Evolutionary conservation across 768 basidiomycete species (phyloP), one percentile per base, ranked within the genome.

Genomic region (Dentipellis fragilis): DNA sequence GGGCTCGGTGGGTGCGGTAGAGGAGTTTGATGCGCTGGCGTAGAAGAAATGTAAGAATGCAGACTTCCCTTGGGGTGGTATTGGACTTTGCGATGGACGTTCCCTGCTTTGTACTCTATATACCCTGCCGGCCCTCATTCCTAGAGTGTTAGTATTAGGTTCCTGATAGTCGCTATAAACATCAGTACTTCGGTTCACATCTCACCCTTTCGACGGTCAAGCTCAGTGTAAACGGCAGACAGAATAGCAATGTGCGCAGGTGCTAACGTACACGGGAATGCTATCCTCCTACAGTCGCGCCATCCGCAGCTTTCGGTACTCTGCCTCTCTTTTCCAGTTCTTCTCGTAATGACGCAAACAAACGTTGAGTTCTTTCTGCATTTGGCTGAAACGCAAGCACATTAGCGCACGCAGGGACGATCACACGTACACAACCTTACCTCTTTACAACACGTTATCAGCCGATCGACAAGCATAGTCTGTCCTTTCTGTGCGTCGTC

Each of bases 401-500:
- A 38, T 38, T 39, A 46, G 37, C 22, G 14, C 10, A 10, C n/a
- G 40, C 23, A 34, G 50, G n/a, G 58, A 35, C n/a, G 52, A 37
- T 51, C 14, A 59, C n/a, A 35, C 45, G 42, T 50, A 50, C 52
- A 49, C 12, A 19, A 35, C 57, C 84, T 67, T 63, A 89, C 89
- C 81, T 91, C 89, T 75, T 89, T 88, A 75, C 88, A 92, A 63
- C 88, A 92, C 21, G 84, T 76, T 61, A 90, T 84, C 51, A 92
- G 74, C 63, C 89, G 89, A 71, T 92, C 89, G 57, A 92, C 84
- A 57, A 92, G 76, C 72, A 84, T 77, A 22, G 86, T 80, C 67
- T 91, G 88, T 47, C 82, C 81, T 57, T 81, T 83, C 66, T 88
- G 87, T 19, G 82, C 80, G n/a, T 87, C 84, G 61, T 91, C 88